Evolutionary conservation across 352 stramenopile genomes (phyloP).

Genomic region (Phytophthora citrophthora): DNA sequence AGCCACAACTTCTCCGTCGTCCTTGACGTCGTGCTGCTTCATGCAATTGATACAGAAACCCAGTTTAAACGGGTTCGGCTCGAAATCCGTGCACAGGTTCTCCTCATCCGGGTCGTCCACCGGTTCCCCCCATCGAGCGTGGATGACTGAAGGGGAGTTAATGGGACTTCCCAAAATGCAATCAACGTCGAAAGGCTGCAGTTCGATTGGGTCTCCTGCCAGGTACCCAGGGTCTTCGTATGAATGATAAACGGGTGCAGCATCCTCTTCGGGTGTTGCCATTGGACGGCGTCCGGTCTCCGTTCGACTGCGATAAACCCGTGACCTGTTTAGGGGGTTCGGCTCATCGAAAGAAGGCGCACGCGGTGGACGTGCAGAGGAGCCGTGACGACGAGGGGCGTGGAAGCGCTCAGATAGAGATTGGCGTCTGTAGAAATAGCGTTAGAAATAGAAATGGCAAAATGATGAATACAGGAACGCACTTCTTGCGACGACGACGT

Average conservation of each 20-base stretch:
- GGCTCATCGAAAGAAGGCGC: conserved; percentile 27
- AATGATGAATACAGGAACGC: conserved; percentile 13
- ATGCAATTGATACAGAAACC: conserved; percentile 92
- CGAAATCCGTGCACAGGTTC: conserved; percentile 80
- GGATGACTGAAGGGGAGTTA: conserved; percentile 82
- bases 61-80: conserved; percentile 85
- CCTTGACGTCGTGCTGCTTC: conserved; percentile 88
- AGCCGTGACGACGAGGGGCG: conserved; percentile 13
- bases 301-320: conserved; percentile 38
- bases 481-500: conserved; percentile 65
- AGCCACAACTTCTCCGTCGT: conserved; percentile 62
- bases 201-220: conserved; percentile 49
- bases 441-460: conserved; percentile 18
- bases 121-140: conserved; percentile 85
- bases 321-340: conserved; percentile 32
- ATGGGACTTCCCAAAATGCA: conserved; percentile 77
- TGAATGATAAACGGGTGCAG: conserved; percentile 66
- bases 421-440: conserved; percentile 26
- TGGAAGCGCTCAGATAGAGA: conserved; percentile 46
- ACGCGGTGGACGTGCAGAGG: conserved; percentile 18
- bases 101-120: conserved; percentile 86
- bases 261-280: conserved; percentile 37
- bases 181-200: conserved; percentile 79
- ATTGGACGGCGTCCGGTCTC: conserved; percentile 31
- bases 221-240: conserved; percentile 85